These are phyloP conservation scores for Marchantia paleacea DNA, from an alignment of 225 moss, liverwort and hornwort genomes.

Conservation along the genomic window DNA sequence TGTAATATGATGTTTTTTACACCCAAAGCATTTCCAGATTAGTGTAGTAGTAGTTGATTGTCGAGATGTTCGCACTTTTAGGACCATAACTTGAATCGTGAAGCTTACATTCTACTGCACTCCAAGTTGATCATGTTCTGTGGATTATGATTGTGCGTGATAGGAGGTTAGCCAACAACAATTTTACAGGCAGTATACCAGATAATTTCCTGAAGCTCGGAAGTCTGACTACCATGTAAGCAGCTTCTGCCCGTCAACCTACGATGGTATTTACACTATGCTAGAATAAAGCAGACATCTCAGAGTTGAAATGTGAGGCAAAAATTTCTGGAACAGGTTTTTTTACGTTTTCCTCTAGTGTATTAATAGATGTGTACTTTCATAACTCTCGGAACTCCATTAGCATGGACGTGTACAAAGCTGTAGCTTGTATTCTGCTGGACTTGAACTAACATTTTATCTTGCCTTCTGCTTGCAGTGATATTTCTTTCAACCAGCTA, in stretches of 20 bases:
- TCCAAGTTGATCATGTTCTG: not conserved
- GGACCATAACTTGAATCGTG: no score
- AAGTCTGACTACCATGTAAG: constrained; percentile 51
- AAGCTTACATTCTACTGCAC: not conserved
- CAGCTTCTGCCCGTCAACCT: not conserved
- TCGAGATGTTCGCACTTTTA: no score
- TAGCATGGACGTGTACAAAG: not conserved
- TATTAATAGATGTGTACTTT: not conserved
- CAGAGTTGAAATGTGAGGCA: not conserved
- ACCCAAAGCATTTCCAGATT: no score
- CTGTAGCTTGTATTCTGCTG: not conserved
- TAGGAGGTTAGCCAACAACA: constrained; percentile 68
- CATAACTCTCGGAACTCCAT: not conserved
- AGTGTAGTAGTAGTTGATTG: no score
- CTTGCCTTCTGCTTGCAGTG: constrained; percentile 36
- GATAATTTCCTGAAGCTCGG: constrained; percentile 59
- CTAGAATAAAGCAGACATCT: not conserved
- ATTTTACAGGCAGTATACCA: constrained; percentile 55
- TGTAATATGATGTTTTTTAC: no score
- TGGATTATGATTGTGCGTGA: constrained; percentile 6
- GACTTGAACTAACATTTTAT: not conserved
- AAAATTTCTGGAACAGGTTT: not conserved
- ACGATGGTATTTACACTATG: not conserved
- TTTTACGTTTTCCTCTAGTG: not conserved
- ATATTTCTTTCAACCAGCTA: constrained; percentile 60